Base-by-base conservation (phyloP, 345 rosid genomes). In the Cardamine chenopodiifolia region DNA sequence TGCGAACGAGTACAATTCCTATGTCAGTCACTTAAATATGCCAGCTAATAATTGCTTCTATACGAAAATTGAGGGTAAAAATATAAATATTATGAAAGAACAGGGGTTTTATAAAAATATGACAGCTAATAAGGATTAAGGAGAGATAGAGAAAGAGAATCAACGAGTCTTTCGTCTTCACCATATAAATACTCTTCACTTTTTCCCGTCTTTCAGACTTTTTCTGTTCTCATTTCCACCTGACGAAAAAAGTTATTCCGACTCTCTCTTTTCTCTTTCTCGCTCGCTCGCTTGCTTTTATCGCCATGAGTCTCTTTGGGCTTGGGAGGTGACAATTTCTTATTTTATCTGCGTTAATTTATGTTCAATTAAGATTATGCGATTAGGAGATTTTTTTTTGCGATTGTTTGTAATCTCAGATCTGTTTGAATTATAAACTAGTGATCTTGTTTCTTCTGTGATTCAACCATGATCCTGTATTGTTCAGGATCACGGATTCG, bases 221-320 rank as follows among this genome's bases (percentile, higher is more conserved):
- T 29, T 53, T 31, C 53, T 37, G 25, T 62, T 56, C 61, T 64
- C 45, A 55, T 31, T 76, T 25, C 57, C 65, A 53, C 79, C 70
- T 32, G 70, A 61, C 6, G 15, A 31, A 40, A 5, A 31, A 69
- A n/a, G 22, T 57, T 23, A 26, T 40, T 57, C 26, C 68, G 62
- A 65, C 28, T 58, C 47, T 42, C 60, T 64, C 42, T 60, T 26
- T 11, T 28, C n/a, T 44, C 32, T 80, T 25, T 10, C 58, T 73
- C 34, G 34, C 39, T 37, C 13, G 7, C 18, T 42, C n/a, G 19
- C 49, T 78, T 52, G 57, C 29, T 29, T 58, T 68, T 22, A 31
- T 32, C 62, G 58, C 73, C 56, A 56, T 72, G 68, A 75, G 70
- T 79, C 62, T 73, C 6, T 79, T 69, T 53, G 80, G 80, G 32